These are phyloP conservation scores for Talaromyces liani DNA, from an alignment of 495 filamentous ascomycete species.

Conservation along the genomic window DNA sequence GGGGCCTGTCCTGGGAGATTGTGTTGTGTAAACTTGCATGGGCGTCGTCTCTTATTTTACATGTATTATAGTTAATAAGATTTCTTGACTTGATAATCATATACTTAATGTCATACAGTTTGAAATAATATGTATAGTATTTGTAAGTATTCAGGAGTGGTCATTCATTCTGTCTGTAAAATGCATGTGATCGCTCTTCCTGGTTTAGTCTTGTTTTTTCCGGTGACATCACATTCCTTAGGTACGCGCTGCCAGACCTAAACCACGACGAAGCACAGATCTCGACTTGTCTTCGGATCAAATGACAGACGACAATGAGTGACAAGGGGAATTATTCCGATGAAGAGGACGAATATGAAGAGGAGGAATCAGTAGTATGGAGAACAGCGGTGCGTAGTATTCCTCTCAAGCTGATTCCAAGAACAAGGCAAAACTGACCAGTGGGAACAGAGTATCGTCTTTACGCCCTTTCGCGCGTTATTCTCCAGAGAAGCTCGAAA, in stretches of 20 bases:
- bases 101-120: neutral
- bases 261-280: constrained; percentile 8
- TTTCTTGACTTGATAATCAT: neutral
- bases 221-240: constrained; percentile 4
- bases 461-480: constrained; percentile 34
- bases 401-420: neutral
- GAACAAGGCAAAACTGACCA: constrained; percentile 2
- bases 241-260: neutral
- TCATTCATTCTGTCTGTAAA: neutral
- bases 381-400: constrained; percentile 13
- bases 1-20: constrained; percentile 4
- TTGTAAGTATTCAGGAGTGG: neutral
- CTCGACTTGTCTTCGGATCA: neutral
- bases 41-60: constrained; percentile 5
- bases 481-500: constrained; percentile 60
- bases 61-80: constrained; percentile 9
- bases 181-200: constrained; percentile 2
- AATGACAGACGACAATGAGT: constrained; percentile 15
- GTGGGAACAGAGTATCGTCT: constrained; percentile 20
- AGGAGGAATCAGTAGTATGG: constrained; percentile 9
- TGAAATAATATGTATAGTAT: no score
- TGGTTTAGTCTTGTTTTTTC: neutral
- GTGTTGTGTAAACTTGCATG: constrained; percentile 7
- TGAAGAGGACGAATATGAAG: constrained; percentile 13
- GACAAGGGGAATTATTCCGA: constrained; percentile 24